These are phyloP conservation scores for Stemphylium vesicarium DNA, from an alignment of 2,329 filamentous ascomycete genomes.

Conservation along the genomic window DNA sequence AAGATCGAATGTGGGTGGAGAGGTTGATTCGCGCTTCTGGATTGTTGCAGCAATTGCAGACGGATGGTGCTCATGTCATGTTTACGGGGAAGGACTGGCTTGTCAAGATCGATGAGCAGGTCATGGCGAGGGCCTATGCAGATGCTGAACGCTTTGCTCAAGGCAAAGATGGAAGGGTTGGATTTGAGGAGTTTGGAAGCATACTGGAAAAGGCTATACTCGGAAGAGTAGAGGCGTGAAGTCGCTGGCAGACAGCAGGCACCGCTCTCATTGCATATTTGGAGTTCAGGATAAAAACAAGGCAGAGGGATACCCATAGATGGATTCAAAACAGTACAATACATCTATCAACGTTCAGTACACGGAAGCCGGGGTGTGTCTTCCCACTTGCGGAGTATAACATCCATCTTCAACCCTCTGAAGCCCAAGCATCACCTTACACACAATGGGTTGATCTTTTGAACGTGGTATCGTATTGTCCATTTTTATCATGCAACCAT, in stretches of 20 bases:
- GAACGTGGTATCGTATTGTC: constrained; percentile 32
- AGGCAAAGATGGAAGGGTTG: constrained; percentile 39
- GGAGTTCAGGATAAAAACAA: background rate
- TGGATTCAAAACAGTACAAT: background rate
- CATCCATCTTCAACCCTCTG: background rate
- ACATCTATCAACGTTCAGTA: background rate
- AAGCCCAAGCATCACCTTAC: constrained; percentile 16
- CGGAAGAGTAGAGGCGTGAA: constrained; percentile 21
- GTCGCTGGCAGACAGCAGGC: background rate
- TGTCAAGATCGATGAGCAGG: constrained; percentile 47
- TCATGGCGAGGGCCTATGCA: constrained; percentile 51
- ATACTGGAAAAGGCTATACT: constrained; percentile 48
- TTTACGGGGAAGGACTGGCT: constrained; percentile 54
- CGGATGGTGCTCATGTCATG: constrained; percentile 42
- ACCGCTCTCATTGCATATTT: background rate
- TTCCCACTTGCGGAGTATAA: background rate
- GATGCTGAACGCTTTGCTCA: constrained; percentile 39
- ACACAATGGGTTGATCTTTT: constrained; percentile 12
- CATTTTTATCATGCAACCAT: constrained; percentile 51
- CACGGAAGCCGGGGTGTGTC: background rate
- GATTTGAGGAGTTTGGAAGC: constrained; percentile 47
- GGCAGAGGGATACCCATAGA: constrained; percentile 11
- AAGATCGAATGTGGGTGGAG: constrained; percentile 53
- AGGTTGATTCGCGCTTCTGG: constrained; percentile 51
- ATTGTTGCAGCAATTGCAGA: constrained; percentile 40